These are phyloP conservation scores for Crucibulum parvulum DNA, from an alignment of 1,284 basidiomycete species.

Conservation along the genomic window DNA sequence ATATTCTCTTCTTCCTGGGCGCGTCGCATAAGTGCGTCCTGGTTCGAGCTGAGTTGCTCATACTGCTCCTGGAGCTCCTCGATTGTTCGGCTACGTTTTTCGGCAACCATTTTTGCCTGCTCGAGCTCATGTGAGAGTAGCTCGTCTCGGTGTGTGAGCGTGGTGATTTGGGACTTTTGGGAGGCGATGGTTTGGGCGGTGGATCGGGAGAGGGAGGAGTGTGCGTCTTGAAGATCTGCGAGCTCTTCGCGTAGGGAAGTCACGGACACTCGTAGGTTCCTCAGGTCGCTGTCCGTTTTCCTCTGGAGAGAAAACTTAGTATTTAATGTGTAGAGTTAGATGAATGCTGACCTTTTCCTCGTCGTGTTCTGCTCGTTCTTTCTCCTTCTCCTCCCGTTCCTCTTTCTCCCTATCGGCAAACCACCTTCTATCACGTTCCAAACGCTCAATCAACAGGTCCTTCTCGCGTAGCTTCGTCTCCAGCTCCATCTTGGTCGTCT, in stretches of 20 bases:
- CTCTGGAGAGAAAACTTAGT: conserved; percentile 21
- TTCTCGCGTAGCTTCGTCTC: conserved; percentile 70
- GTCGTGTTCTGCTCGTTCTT: conserved; percentile 50
- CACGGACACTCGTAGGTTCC: conserved; percentile 51
- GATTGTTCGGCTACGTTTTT: conserved; percentile 47
- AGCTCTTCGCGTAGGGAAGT: conserved; percentile 58
- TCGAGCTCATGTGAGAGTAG: conserved; percentile 53
- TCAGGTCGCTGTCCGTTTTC: conserved; percentile 52
- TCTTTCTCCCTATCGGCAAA: conserved; percentile 64
- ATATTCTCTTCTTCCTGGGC: conserved; percentile 55
- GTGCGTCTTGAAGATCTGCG: conserved; percentile 60
- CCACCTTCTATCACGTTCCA: conserved; percentile 70
- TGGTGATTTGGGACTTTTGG: conserved; percentile 55
- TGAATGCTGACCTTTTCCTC: conserved; percentile 59
- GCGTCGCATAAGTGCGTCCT: conserved; percentile 16
- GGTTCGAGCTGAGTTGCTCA: conserved; percentile 45
- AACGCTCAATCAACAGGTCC: conserved; percentile 57
- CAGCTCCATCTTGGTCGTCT: conserved; percentile 63
- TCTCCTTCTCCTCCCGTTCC: conserved; percentile 66
- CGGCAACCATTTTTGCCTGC: conserved; percentile 45
- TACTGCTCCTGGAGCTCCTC: conserved; percentile 53
- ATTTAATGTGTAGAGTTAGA: not conserved
- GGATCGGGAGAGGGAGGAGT: conserved; percentile 50
- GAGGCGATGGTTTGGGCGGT: conserved; percentile 52
- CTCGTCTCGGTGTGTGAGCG: conserved; percentile 49